Evolutionary conservation across 306 rosid genomes (phyloP).

Genomic region (Hippophae tibetana): DNA sequence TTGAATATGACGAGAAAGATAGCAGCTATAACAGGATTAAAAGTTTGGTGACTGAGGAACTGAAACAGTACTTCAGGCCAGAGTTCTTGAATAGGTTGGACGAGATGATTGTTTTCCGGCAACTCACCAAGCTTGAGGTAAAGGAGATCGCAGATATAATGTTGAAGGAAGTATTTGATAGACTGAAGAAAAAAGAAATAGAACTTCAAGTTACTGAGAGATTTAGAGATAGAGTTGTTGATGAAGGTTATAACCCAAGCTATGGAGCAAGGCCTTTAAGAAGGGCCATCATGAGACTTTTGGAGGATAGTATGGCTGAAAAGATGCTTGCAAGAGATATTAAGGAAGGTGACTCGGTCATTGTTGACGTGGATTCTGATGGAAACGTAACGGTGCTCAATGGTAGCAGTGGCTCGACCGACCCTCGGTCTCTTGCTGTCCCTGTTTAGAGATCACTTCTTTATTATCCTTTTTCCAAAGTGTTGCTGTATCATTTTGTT

Average conservation of each 20-base stretch:
- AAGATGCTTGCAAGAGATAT: slow-evolving; percentile 96
- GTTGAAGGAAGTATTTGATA: slow-evolving; percentile 89
- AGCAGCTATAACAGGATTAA: slow-evolving; percentile 78
- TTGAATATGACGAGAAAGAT: slow-evolving; percentile 87
- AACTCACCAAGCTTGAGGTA: slow-evolving; percentile 85
- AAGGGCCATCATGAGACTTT: slow-evolving; percentile 91
- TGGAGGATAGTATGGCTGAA: slow-evolving; percentile 99
- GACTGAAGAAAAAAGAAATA: slow-evolving; percentile 62
- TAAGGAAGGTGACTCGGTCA: slow-evolving; percentile 86
- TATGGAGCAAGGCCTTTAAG: slow-evolving; percentile 98
- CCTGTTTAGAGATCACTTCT: slow-evolving; percentile 26
- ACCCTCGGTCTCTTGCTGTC: slow-evolving; percentile 45
- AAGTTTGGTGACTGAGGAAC: slow-evolving; percentile 91
- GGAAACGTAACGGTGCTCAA: slow-evolving; percentile 90
- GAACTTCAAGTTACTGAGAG: slow-evolving; percentile 92
- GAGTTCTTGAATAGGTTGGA: slow-evolving; percentile 91
- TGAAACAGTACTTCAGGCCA: slow-evolving; percentile 84
- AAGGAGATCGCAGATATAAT: slow-evolving; percentile 92
- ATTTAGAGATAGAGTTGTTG: slow-evolving; percentile 84
- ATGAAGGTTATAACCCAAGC: slow-evolving; percentile 91
- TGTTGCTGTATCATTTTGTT: too few species aligned
- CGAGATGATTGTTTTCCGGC: slow-evolving; percentile 93
- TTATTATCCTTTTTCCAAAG: not conserved
- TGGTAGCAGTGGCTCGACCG: slow-evolving; percentile 59
- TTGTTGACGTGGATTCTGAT: slow-evolving; percentile 83